A percentile compares a stretch with the other conserved stretches of the same genome.
phyloP scores from a whole-genome alignment of 129 eudicot species.

The Chrysanthemum makinoi region DNA sequence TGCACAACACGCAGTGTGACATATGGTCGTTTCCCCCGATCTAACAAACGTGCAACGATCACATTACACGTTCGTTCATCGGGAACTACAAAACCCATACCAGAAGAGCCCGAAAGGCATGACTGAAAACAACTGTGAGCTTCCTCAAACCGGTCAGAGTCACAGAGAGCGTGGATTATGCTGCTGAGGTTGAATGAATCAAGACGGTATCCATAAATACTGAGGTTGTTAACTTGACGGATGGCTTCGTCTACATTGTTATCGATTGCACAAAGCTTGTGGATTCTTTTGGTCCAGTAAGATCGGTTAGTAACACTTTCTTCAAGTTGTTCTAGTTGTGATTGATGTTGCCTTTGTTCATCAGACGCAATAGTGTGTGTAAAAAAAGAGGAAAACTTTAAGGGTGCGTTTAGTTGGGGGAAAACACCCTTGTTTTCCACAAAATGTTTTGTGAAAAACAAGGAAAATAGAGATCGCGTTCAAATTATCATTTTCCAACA shows the following conservation, averaged over 20 bases:
- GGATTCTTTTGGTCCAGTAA: conserved; percentile 62
- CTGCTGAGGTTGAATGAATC: conserved; percentile 64
- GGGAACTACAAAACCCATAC: conserved; percentile 25
- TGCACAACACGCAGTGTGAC: conserved; percentile 44
- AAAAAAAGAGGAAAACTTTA: conserved; percentile 17
- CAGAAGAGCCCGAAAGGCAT: conserved; percentile 18
- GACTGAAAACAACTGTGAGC: conserved; percentile 56
- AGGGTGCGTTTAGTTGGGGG: too few relatives aligned
- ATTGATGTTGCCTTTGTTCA: conserved; percentile 2
- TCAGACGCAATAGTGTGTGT: conserved; percentile 9
- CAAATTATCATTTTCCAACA: too few relatives aligned
- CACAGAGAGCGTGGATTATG: conserved; percentile 71
- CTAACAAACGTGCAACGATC: conserved; percentile 59
- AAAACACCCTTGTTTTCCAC: too few relatives aligned
- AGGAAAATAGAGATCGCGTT: too few relatives aligned
- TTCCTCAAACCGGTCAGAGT: conserved; percentile 51
- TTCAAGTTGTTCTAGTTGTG: conserved; percentile 17
- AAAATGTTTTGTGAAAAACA: too few relatives aligned
- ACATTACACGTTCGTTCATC: conserved; percentile 90
- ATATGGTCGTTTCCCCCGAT: conserved; percentile 37
- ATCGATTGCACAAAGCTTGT: conserved; percentile 55
- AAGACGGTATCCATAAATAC: conserved; percentile 50
- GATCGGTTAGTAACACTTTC: conserved; percentile 37
- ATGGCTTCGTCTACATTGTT: conserved; percentile 60
- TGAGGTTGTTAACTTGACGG: conserved; percentile 47